phyloP scores from a whole-genome alignment of 768 basidiomycete species.

The Harrya chromipes region DNA sequence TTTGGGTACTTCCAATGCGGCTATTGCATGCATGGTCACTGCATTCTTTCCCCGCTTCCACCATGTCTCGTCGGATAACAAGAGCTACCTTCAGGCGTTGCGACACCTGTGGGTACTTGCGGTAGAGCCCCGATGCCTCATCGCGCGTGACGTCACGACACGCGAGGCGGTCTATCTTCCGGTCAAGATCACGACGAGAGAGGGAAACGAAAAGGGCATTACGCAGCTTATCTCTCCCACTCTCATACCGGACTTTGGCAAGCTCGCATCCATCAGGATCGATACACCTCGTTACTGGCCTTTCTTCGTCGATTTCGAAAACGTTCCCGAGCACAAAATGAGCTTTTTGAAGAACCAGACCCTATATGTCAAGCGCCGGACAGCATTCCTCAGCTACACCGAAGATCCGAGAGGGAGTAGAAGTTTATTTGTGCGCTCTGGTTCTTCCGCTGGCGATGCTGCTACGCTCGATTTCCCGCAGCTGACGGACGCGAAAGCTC shows the following conservation, averaged over 20 bases:
- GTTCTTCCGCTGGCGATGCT: conserved; percentile 79
- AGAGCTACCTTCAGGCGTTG: conserved; percentile 86
- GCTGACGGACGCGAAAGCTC: conserved; percentile 58
- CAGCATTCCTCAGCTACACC: conserved; percentile 89
- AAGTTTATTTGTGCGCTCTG: conserved; percentile 85
- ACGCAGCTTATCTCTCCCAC: conserved; percentile 89
- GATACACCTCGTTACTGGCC: conserved; percentile 98
- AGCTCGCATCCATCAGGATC: conserved; percentile 75
- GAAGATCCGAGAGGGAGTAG: conserved; percentile 93
- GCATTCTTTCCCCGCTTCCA: conserved; percentile 93
- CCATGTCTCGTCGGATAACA: conserved; percentile 78
- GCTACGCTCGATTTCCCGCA: conserved; percentile 85
- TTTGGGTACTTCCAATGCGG: conserved; percentile 86
- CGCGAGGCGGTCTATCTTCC: conserved; percentile 90
- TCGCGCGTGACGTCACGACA: conserved; percentile 90
- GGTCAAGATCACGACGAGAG: conserved; percentile 78
- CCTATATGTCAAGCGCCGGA: conserved; percentile 87
- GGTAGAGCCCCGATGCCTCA: conserved; percentile 88
- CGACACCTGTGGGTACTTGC: conserved; percentile 97
- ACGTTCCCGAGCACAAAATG: conserved; percentile 63
- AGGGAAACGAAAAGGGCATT: conserved; percentile 57
- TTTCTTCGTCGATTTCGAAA: conserved; percentile 75
- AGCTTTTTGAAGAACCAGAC: conserved; percentile 75
- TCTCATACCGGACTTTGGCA: conserved; percentile 84
- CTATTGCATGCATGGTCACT: conserved; percentile 84